Conservation (phyloP, 208 protist species). For the Leishmania gerbilli region DNA sequence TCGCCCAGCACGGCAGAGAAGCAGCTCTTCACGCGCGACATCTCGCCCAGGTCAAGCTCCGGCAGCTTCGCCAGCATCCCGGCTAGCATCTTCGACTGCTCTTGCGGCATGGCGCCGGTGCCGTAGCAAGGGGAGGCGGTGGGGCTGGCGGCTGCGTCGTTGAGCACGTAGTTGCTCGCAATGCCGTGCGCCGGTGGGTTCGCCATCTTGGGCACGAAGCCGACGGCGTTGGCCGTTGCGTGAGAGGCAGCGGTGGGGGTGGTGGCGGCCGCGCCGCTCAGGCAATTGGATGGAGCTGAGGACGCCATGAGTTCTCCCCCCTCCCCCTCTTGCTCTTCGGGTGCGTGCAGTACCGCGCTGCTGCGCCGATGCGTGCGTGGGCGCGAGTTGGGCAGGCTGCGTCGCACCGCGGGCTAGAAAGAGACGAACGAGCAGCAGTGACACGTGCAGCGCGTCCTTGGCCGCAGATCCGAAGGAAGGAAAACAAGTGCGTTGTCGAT, state of each 20-base stretch:
- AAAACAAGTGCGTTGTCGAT: neutral
- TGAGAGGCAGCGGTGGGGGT: neutral
- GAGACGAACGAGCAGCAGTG: neutral
- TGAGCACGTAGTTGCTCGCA: conserved; percentile 1
- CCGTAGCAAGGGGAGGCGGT: neutral
- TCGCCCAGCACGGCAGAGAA: conserved; percentile 54
- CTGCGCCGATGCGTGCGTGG: neutral
- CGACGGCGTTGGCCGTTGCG: neutral
- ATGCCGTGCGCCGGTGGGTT: neutral
- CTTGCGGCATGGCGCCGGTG: neutral
- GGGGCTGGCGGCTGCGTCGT: neutral
- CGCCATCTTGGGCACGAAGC: conserved; percentile 4
- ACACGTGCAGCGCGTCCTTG: neutral
- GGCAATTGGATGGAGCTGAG: neutral
- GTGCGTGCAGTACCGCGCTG: neutral
- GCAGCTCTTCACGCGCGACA: conserved; percentile 47
- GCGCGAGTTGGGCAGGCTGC: neutral
- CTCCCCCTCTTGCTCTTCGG: neutral
- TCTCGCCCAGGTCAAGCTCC: conserved; percentile 76
- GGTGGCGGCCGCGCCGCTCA: neutral
- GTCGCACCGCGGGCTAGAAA: neutral
- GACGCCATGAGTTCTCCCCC: neutral
- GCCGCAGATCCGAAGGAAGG: neutral
- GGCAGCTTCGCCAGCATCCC: conserved; percentile 44
- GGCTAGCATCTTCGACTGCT: conserved; percentile 28